Percentiles rank a stretch among this genome's conserved stretches.
These are phyloP conservation scores for Jaltomata sinuosa DNA, from an alignment of 257 asterid genomes.

Conservation along the genomic window DNA sequence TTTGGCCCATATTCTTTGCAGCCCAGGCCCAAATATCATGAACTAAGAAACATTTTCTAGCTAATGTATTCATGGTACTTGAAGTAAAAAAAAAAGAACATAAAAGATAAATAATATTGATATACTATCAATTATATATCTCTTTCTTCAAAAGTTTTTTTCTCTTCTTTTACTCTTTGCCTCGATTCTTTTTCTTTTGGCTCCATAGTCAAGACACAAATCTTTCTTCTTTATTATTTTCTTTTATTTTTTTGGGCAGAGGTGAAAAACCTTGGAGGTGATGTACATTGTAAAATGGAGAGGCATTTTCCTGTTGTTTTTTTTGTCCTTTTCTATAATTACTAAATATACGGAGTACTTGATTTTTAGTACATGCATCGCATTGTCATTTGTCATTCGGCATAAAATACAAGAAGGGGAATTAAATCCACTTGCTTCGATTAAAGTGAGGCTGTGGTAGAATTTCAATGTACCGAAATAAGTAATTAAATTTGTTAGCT, in stretches of 20 bases:
- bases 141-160: background rate
- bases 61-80: background rate
- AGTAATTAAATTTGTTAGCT: too few relatives aligned
- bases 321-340: background rate
- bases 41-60: background rate
- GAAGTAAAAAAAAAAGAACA: background rate
- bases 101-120: background rate
- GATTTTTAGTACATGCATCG: background rate
- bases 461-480: too few relatives aligned
- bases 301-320: background rate
- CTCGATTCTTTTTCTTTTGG: background rate
- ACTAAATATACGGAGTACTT: background rate
- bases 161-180: background rate
- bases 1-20: background rate
- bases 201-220: background rate
- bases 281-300: conserved; percentile 11
- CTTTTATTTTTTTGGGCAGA: background rate
- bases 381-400: background rate
- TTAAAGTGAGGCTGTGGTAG: background rate
- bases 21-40: background rate
- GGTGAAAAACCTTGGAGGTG: conserved; percentile 6
- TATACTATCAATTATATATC: background rate
- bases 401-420: background rate
- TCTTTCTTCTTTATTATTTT: background rate
- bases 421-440: background rate